Percentiles rank a stretch among this genome's conserved stretches.
Conservation (phyloP, 2,329 filamentous ascomycete genomes). For the Epichloe amarillans region DNA sequence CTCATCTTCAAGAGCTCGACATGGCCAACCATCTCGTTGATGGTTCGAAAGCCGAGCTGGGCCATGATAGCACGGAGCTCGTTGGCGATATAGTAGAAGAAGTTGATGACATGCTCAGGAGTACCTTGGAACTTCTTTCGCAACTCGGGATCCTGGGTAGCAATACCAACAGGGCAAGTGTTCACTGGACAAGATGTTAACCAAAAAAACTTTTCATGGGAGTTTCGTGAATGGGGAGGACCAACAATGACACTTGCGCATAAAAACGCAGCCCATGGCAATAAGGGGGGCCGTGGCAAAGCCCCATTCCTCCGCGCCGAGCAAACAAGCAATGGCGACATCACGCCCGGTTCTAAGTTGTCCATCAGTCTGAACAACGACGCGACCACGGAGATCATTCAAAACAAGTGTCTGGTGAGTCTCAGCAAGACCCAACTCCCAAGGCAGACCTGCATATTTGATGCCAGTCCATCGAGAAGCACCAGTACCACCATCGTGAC, state of each 20-base stretch:
- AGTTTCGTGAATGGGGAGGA: not conserved
- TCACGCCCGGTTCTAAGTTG: constrained; percentile 87
- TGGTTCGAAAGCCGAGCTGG: constrained; percentile 81
- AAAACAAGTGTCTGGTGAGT: constrained; percentile 93
- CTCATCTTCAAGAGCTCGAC: constrained; percentile 77
- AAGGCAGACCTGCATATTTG: constrained; percentile 93
- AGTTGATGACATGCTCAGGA: constrained; percentile 95
- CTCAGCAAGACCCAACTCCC: constrained; percentile 92
- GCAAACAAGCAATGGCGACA: constrained; percentile 83
- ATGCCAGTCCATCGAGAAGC: constrained; percentile 97
- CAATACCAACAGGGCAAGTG: constrained; percentile 83
- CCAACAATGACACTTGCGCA: constrained; percentile 56
- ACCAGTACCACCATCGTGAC: constrained; percentile 93
- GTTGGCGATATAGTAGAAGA: constrained; percentile 96
- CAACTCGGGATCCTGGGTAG: constrained; percentile 87
- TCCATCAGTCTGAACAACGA: constrained; percentile 92
- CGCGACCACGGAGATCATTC: constrained; percentile 89
- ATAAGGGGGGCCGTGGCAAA: constrained; percentile 95
- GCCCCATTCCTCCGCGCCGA: constrained; percentile 96
- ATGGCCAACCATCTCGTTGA: constrained; percentile 96
- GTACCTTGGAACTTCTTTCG: constrained; percentile 88
- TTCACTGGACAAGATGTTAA: constrained; percentile 29
- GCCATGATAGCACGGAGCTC: constrained; percentile 96
- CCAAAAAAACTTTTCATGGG: too few relatives aligned
- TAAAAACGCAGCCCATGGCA: constrained; percentile 93